Evolutionary conservation across 805 yeast genomes (phyloP), one percentile per base, ranked within the genome.

Genomic region (Candida manassasensis): DNA sequence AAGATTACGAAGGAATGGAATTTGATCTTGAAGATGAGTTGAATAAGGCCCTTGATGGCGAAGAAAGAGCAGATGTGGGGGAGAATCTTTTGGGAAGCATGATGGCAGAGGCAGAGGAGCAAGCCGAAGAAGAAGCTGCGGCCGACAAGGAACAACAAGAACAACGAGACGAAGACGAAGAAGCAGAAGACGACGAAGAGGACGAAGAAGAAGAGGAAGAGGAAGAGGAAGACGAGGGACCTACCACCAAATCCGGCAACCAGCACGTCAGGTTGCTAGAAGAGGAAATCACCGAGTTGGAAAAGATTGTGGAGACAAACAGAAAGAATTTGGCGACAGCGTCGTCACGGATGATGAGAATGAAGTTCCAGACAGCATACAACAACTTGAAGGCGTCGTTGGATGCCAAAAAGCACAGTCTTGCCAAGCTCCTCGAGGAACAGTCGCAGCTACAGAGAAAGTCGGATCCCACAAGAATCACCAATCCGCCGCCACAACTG

Each of bases 261-360:
- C 59, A 67, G 55, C 50, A 63, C 59, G 36, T 55, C 45, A 88
- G 84, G 49, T 70, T 87, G 45, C 64, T 93, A 37, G 77, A 76
- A 41, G 97, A 90, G 58, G 97, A 89, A 56, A 80, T 93, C 38
- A 62, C 70, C 5, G 98, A 93, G 51, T 69, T 93, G 41, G 88
- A 84, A 53, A 57, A 55, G 32, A 88, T 90, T 0, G 81, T 93
- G 34, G 77, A 72, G 36, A 81, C 80, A 48, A 89, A 90, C 50
- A 77, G 77, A 54, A 69, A 70, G 30, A 88, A 84, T 48, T 74
- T 86, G 32, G 76, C 71, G 14, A 79, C 80, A 5, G 88, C 89
- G 3, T 71, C 79, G 33, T 87, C 87, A 53, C 89, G 90, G 47
- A 81, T 90, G 61, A 72, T 93, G 77, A 79, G 81, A 52, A 84